Evolutionary conservation across 1,284 basidiomycete species (phyloP), one percentile per base, ranked within the genome.

Genomic region (Irpex rosettiformis): DNA sequence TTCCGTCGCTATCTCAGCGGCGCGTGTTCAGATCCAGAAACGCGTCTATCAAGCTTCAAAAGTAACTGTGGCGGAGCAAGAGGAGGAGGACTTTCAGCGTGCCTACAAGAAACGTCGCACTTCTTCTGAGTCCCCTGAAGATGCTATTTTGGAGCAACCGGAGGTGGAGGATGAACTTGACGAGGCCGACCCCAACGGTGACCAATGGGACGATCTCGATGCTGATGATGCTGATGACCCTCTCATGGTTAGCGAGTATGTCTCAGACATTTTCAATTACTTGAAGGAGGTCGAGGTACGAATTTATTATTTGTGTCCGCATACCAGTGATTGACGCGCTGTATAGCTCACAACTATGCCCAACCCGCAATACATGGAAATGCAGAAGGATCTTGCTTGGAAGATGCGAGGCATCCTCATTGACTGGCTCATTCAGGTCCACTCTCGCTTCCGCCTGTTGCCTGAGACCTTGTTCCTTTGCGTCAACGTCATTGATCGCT

Each of bases 401-500:
- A 87, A 87, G 58, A 96, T 96, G 93, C 93, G 95, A 22, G 91
- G 91, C 16, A 93, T 98, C 64, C 84, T 99, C 30, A 90, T 91
- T 62, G 96, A 99, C 79, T 98, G 96, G 97, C 82, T 99, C 60
- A 89, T 99, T 65, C 95, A 98, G 76, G 91, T 98, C 22, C 96
- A 99, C 73, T 82, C 87, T 65, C 93, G 94, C 67, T 98, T 98
- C 81, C 89, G 89, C 59, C 83, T 99, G 18, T 82, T 97, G 6
- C 95, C 96, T 7, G 96, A 99, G 77, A 98, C 96, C 0, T 86
- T 99, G 54, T 98, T 96, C 79, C 85, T 99, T 59, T 90, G 91
- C 63, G 81, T 93, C 70, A 98, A 99, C 80, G 88, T 98, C 69
- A 91, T 98, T 69, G 97, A 99, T 75, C 93, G 96, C 55, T 98